These are phyloP conservation scores for Fusarium odoratissimum DNA, from an alignment of 2,329 filamentous ascomycete species.

Conservation along the genomic window DNA sequence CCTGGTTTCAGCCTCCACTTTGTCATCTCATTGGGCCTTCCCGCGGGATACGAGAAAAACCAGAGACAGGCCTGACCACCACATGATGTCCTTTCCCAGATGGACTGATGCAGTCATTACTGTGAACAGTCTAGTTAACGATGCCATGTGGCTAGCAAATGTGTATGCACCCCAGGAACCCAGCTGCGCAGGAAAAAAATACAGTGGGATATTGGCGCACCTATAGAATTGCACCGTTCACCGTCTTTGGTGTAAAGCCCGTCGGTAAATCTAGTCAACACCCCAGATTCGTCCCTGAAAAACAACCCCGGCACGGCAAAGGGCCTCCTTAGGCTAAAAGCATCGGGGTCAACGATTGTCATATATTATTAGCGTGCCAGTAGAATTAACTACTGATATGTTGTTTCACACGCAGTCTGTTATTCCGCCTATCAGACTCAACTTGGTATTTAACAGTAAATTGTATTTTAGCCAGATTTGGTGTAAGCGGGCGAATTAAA, in stretches of 20 bases:
- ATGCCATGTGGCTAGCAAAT: not conserved
- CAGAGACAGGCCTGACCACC: not conserved
- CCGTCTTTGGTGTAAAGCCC: not conserved
- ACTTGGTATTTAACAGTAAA: rapidly evolving
- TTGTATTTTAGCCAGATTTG: constrained; percentile 11
- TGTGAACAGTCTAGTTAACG: not conserved
- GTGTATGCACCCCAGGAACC: not conserved
- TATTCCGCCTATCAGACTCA: constrained; percentile 10
- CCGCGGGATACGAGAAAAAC: not conserved
- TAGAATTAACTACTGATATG: not conserved
- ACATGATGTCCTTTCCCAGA: not conserved
- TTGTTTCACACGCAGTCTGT: not conserved
- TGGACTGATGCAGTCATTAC: not conserved
- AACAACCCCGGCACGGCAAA: constrained; percentile 5
- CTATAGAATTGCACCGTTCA: not conserved
- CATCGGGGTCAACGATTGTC: not conserved
- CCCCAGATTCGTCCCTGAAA: constrained; percentile 10
- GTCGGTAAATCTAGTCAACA: constrained; percentile 2
- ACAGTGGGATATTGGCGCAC: constrained; percentile 11
- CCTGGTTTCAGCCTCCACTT: constrained; percentile 20
- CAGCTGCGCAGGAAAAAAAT: not conserved
- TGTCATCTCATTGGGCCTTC: not conserved
- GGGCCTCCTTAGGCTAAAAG: constrained; percentile 12
- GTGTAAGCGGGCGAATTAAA: constrained; percentile 22
- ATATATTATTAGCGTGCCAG: not conserved